A percentile compares a stretch with the other conserved stretches of the same genome.
phyloP scores from a whole-genome alignment of 768 basidiomycete species.

The Infundibulicybe gibba region DNA sequence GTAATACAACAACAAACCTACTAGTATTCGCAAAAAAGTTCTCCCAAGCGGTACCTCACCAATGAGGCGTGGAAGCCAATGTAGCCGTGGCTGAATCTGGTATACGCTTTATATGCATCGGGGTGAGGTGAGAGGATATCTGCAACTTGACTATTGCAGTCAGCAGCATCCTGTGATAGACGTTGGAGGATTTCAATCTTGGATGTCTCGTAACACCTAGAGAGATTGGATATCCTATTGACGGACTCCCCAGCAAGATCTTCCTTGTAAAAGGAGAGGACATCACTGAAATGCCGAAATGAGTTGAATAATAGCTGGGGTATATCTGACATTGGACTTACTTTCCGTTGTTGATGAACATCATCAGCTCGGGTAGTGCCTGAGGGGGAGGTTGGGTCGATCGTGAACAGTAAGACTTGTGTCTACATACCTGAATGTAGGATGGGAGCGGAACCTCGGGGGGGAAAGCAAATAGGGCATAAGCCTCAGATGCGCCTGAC shows the following conservation, averaged over 20 bases:
- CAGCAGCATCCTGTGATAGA: slow-evolving; percentile 3
- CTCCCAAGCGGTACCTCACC: not conserved
- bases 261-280: slow-evolving; percentile 9
- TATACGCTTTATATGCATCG: not conserved
- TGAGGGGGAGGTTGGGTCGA: not conserved
- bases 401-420: not conserved
- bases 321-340: not conserved
- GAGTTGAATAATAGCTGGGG: not conserved
- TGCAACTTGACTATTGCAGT: not conserved
- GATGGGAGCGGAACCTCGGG: slow-evolving; percentile 11
- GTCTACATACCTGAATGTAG: slow-evolving; percentile 1
- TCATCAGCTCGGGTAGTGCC: slow-evolving; percentile 6
- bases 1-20: too few species aligned
- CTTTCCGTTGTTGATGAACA: slow-evolving; percentile 7
- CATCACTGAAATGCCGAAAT: slow-evolving; percentile 4
- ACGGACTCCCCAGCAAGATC: slow-evolving; percentile 3
- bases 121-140: not conserved
- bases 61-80: not conserved
- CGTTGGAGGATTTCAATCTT: slow-evolving; percentile 2
- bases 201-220: slow-evolving; percentile 2
- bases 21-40: not conserved
- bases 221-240: slow-evolving; percentile 7
- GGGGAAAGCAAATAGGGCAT: slow-evolving; percentile 26
- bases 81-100: not conserved
- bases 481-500: slow-evolving; percentile 26